Conservation (phyloP, 176 grass and related monocot species). For the Eremochloa ophiuroides region DNA sequence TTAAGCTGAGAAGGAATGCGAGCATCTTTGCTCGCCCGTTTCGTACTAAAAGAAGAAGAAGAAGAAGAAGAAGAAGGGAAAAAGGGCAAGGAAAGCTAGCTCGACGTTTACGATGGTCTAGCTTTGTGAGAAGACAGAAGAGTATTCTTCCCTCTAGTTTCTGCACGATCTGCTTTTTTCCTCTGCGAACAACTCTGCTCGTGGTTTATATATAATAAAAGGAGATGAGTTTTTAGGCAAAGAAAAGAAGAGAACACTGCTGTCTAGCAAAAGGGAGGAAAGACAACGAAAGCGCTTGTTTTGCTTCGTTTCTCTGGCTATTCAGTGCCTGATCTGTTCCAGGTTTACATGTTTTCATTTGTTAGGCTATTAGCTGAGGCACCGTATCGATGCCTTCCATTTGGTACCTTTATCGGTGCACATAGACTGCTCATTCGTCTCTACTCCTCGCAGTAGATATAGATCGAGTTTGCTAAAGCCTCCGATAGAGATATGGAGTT, state of each 20-base stretch:
- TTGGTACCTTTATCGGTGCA: neutral
- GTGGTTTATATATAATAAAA: neutral
- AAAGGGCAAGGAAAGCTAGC: neutral
- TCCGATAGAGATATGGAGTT: neutral
- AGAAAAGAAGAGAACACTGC: neutral
- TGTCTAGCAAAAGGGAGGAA: neutral
- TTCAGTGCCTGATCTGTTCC: neutral
- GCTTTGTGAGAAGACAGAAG: neutral
- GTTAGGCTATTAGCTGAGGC: neutral
- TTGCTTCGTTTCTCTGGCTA: neutral
- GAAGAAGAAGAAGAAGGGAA: too few relatives aligned
- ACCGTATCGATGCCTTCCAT: neutral
- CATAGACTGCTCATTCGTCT: neutral
- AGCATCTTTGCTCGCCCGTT: neutral
- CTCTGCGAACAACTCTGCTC: neutral
- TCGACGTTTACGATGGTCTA: neutral
- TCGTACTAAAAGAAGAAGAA: neutral
- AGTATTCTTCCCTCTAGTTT: neutral
- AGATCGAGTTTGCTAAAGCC: neutral
- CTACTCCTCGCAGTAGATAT: neutral
- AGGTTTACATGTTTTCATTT: neutral
- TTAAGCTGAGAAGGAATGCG: neutral
- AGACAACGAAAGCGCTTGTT: neutral
- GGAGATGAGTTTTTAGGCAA: neutral
- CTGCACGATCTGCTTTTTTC: neutral